Base-by-base conservation (phyloP, 257 asterid genomes). In the Solanum appendiculatum region DNA sequence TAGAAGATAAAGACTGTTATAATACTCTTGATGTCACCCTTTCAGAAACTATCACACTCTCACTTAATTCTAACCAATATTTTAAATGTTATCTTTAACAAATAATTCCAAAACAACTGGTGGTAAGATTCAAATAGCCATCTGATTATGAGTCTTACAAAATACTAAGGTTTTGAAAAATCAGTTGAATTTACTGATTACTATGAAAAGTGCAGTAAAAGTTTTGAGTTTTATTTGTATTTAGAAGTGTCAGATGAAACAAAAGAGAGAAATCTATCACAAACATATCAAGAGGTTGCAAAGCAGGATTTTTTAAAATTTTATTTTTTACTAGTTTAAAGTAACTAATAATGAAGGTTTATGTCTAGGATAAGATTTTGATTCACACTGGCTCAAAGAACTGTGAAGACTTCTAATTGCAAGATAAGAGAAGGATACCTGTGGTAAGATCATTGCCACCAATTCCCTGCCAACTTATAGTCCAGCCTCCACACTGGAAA, bases 401-500 rank as follows among this genome's bases (percentile, higher is more conserved):
- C 54, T 48, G 33, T 5, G 21, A 14, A 33, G 31, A 51, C 68
- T 48, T 48, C 68, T 81, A 81, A 80, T 31, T 81, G 68, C 64
- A 48, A 78, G 29, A 48, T 31, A 81, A 81, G 44, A 81, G 42
- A 31, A 51, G 20, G 85, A 29, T 81, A 81, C 85, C 85, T 81
- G 69, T 48, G 14, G 44, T 81, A 31, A 81, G 85, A 81, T 81
- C 69, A 20, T 86, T 75, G 20, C 88, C 88, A 18, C 44, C 69
- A n/a, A 64, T 80, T 42, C 88, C 88, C 48, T 75, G 56, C 88
- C 88, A 86, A 73, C 56, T 46, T 31, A 58, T 27, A 51, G 88
- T 86, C 88, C 88, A 75, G 82, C 88, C 88, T 37, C 88, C 88
- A 23, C 88, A 86, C 63, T 86, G 88, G 33, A 74, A 73, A 56